These are phyloP conservation scores for Dujonia santamariae DNA, from an alignment of 1,139 yeast species.

Conservation along the genomic window DNA sequence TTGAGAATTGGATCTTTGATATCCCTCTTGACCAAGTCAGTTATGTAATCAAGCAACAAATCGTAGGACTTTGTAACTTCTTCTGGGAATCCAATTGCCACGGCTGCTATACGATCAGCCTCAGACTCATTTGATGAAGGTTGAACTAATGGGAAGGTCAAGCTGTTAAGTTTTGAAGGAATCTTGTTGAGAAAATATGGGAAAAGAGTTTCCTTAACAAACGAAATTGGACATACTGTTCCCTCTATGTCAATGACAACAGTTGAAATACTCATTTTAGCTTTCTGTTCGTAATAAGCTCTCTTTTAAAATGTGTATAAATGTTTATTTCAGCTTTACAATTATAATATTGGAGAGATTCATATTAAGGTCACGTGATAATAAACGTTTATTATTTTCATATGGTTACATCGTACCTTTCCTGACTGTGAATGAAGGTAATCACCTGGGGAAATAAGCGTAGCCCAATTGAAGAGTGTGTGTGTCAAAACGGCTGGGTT, in stretches of 20 bases:
- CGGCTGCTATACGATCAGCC: constrained; percentile 19
- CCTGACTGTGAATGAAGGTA: too few species aligned
- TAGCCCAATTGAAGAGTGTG: too few species aligned
- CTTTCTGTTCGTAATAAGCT: too few species aligned
- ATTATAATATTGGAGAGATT: too few species aligned
- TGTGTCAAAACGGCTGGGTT: too few species aligned
- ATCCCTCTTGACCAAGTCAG: constrained; percentile 58
- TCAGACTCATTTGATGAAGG: constrained; percentile 9
- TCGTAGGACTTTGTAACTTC: constrained; percentile 22
- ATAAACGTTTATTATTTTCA: too few species aligned
- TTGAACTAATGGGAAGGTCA: constrained; percentile 33
- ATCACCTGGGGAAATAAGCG: too few species aligned
- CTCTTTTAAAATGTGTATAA: too few species aligned
- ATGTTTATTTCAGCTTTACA: too few species aligned
- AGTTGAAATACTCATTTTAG: too few species aligned
- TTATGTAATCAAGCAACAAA: constrained; percentile 43
- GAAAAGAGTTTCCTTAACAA: constrained; percentile 72
- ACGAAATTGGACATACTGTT: constrained; percentile 85
- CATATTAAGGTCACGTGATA: too few species aligned
- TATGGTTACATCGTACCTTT: too few species aligned
- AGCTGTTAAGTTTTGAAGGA: constrained; percentile 20
- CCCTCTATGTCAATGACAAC: constrained; percentile 77
- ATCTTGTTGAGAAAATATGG: constrained; percentile 43
- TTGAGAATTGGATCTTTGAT: constrained; percentile 78
- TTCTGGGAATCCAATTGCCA: constrained; percentile 45